Base-by-base conservation (phyloP, 1,284 basidiomycete species). In the Malassezia furfur region DNA sequence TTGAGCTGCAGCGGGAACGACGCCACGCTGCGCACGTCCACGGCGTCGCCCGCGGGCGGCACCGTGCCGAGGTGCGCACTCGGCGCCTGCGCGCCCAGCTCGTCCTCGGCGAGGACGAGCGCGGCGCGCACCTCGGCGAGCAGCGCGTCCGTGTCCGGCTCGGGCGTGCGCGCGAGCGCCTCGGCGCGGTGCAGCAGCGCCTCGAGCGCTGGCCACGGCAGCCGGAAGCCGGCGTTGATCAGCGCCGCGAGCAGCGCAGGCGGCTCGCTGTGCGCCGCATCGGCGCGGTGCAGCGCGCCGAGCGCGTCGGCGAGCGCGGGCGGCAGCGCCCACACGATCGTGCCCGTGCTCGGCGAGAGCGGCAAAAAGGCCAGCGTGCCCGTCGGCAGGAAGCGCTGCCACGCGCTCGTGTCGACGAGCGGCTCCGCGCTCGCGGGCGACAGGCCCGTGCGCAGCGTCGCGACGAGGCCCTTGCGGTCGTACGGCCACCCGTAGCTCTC, bases 291-390 rank as follows among this genome's bases (percentile, higher is more conserved):
- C 3, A 84, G 80, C 12, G 81, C 78, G 41, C 85, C 84, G 41
- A 96, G 78, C 0, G 85, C 83, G 21, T 81, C 78, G 1, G 90
- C 89, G 6, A 93, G 79, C 8, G 79, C 70, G 0, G 91, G 89
- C 52, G 81, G 84, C 21, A 89, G 91, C 11, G 90, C 91, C 94
- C 94, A 98, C 5, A 96, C 94, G 55, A 98, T 80, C 1, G 91
- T 93, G 5, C 87, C 90, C 0, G 80, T 78, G 0, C 83, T 84
- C 1, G 84, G 79, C 0, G 86, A 74, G 25, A 91, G 64, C 84
- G 62, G 62, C 32, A 68, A 52, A 43, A 64, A 96, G 0, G 91
- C 93, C 44, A 98, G 85, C 0, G 94, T 93, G 0, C 94, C 93
- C 3, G 89, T 91, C 0, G 91, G 87, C 31, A 98, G 81, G 79